Base-by-base conservation (phyloP, 495 filamentous ascomycete species). In the Parathielavia hyrcaniae region DNA sequence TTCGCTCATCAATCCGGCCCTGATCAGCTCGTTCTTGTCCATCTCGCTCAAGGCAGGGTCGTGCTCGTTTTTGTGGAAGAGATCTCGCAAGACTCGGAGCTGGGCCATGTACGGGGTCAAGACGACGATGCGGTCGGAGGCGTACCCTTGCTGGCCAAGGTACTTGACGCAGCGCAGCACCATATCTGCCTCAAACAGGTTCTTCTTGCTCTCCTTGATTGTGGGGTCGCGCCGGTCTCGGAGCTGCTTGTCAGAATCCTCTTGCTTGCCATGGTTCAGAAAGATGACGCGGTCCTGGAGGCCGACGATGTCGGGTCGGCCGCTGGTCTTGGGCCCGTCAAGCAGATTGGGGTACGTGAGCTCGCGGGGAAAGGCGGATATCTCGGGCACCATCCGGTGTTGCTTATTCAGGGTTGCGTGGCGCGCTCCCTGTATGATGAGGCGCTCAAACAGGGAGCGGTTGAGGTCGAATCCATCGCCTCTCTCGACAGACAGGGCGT, bases 41-140 rank as follows among this genome's bases (percentile, higher is more conserved):
- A 90, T 68, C 56, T 92, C 88, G 63, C 85, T 87, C 39, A 91
- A 67, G 0, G 85, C 68, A 0, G 86, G 67, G 51, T 77, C 76
- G 32, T 76, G 72, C 5, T 86, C 75, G 36, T 78, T 73, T 13
- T 74, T 71, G 14, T 8, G 39, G 0, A 95, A 72, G 0, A 65
- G 65, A 0, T 81, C 69, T 3, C 72, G 67, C 0, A 95, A 71
- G 1, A 86, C 74, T 4, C 71, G 75, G 0, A 92, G 73, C 64
- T 91, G 88, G 0, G 85, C 86, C 7, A 81, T 69, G 64, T 93
- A 93, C 0, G 89, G 88, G 0, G 88, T 91, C 1, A 95, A 66
- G 2, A 92, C 71, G 4, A 88, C 87, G 0, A 89, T 61, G 5
- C 86, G 71, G 40, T 84, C 75, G 0, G 83, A 82, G 2, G 78